Conservation (phyloP, 2,329 filamentous ascomycete species). For the Exophiala calicioides region DNA sequence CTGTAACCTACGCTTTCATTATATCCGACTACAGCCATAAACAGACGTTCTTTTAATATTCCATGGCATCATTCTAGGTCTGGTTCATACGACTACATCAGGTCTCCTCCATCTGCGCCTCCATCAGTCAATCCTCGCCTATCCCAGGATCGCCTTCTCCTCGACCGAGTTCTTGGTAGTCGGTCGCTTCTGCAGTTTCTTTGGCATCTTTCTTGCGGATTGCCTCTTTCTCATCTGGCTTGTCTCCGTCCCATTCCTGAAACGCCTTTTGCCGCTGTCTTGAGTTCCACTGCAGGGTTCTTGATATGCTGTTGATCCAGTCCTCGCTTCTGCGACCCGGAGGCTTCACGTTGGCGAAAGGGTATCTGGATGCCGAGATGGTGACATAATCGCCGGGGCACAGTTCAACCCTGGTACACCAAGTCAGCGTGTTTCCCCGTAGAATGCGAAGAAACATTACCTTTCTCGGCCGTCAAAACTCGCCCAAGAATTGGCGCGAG, state of each 20-base stretch:
- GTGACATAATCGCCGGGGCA: constrained; percentile 54
- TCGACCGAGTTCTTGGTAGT: constrained; percentile 1
- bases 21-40: too few species aligned
- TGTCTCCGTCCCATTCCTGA: constrained; percentile 31
- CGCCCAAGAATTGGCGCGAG: constrained; percentile 88
- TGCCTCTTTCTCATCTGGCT: constrained; percentile 9
- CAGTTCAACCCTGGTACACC: constrained; percentile 46
- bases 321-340: constrained; percentile 47
- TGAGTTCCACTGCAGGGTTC: constrained; percentile 54
- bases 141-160: background rate
- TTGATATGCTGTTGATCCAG: constrained; percentile 54
- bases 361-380: constrained; percentile 54
- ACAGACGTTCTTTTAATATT: background rate
- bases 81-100: background rate
- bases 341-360: constrained; percentile 53
- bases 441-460: constrained; percentile 33
- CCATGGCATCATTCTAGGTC: background rate
- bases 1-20: too few species aligned
- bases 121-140: background rate
- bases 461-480: constrained; percentile 94
- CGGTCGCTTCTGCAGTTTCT: background rate
- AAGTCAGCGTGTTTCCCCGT: constrained; percentile 12
- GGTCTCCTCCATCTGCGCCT: too few species aligned
- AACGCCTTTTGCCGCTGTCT: constrained; percentile 48
- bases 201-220: background rate